Conservation (phyloP, 495 filamentous ascomycete species). For the Coniosporium apollinis region DNA sequence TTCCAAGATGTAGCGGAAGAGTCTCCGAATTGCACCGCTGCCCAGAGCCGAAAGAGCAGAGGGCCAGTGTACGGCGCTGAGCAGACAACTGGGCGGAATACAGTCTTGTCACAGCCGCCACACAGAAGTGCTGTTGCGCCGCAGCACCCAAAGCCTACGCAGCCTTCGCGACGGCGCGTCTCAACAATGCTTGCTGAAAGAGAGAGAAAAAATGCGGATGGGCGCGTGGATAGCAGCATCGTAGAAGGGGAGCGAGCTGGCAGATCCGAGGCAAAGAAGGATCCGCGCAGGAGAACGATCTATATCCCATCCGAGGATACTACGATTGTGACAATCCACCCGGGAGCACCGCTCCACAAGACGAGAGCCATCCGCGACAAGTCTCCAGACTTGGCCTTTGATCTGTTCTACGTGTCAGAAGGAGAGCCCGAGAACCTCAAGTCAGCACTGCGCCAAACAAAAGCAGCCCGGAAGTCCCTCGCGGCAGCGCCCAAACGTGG, state of each 20-base stretch:
- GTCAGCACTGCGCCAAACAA: conserved; percentile 10
- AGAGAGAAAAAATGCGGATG: background rate
- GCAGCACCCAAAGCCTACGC: background rate
- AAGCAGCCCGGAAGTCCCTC: conserved; percentile 17
- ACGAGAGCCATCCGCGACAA: too few relatives aligned
- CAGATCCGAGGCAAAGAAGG: conserved; percentile 15
- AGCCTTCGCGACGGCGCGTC: background rate
- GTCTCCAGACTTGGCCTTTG: conserved; percentile 14
- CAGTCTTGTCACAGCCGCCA: conserved; percentile 6
- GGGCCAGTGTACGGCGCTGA: conserved; percentile 3
- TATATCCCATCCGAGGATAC: conserved; percentile 28
- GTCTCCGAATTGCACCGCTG: background rate
- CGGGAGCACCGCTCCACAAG: conserved; percentile 17
- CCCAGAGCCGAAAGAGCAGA: background rate
- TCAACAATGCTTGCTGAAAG: background rate
- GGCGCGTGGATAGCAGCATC: background rate
- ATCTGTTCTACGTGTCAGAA: conserved; percentile 17
- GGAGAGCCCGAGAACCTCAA: conserved; percentile 12
- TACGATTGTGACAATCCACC: conserved; percentile 26
- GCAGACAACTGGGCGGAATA: background rate
- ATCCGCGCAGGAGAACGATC: conserved; percentile 25
- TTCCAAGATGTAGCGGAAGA: conserved; percentile 11
- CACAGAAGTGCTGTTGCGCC: conserved; percentile 5
- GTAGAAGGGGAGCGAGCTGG: background rate
- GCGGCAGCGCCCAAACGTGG: conserved; percentile 21